Evolutionary conservation across 2,329 filamentous ascomycete genomes (phyloP), one percentile per base, ranked within the genome.

Genomic region (Colletotrichum salicis): DNA sequence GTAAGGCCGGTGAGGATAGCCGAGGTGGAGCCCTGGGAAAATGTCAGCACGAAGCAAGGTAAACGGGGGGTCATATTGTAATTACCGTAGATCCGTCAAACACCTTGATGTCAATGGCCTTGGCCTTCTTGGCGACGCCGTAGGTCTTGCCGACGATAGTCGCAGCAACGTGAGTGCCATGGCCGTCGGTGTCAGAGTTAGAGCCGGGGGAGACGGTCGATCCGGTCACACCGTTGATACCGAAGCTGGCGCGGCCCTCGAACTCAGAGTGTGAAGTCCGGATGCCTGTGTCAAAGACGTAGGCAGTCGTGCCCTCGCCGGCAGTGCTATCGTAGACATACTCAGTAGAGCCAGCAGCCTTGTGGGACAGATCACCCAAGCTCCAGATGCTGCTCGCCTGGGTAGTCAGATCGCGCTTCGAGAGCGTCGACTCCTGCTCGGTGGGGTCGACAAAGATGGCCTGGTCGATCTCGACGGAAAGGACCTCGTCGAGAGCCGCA

Each of bases 201-300:
- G 67, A 27, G 4, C 67, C 41, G n/a, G 22, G 57, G 24, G 31
- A 61, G 71, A 58, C 73, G 27, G 78, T 78, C 22, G 79, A 77
- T 64, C 76, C 62, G 4, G 48, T 64, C 0, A 77, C 33, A n/a
- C 74, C 76, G 45, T 79, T 81, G 57, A 73, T 71, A 22, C 78
- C 79, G 71, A 75, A 78, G 7, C 66, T 13, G 5, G 78, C 79
- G 8, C 78, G 76, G 8, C 76, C 76, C 5, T 76, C 77, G 37
- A 79, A 80, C 37, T 79, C 76, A 67, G 76, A 66, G 71, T 86
- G 85, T 1, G 77, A 64, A 13, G 76, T 78, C 11, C 77, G 78
- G 63, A 86, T 82, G 64, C 85, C 84, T 0, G 84, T 84, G 73
- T 86, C 85, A 64, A 86, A 78, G 4, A 86, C 73, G 68, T 86